Percentiles rank a stretch among this genome's conserved stretches.
Evolutionary conservation across 768 basidiomycete genomes (phyloP).

Genomic region (Candolleomyces aberdarensis): DNA sequence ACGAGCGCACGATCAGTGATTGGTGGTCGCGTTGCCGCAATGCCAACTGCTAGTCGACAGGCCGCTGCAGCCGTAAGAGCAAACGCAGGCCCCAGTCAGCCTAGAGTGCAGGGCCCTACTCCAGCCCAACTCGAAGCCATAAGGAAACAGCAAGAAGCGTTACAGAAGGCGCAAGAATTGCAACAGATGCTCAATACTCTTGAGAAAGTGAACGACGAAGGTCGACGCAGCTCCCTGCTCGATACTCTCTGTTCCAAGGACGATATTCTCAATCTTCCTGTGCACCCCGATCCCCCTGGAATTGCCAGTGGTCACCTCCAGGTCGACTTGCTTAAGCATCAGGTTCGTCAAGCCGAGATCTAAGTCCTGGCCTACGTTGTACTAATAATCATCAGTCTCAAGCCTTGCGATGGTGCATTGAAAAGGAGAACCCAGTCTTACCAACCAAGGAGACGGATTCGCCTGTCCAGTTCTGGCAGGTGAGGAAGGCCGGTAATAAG

Average conservation of each 20-base stretch:
- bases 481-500: conserved; percentile 52
- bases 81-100: not conserved
- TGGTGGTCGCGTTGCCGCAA: not conserved
- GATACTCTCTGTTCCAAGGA: conserved; percentile 65
- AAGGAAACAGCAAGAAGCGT: conserved; percentile 47
- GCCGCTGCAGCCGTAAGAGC: not conserved
- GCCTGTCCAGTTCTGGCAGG: conserved; percentile 90
- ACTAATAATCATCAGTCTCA: conserved; percentile 50
- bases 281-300: conserved; percentile 71
- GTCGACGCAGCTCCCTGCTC: conserved; percentile 64
- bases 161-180: conserved; percentile 65
- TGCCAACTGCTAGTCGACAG: not conserved
- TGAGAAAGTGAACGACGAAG: conserved; percentile 78
- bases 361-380: not conserved
- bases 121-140: conserved; percentile 40
- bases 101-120: conserved; percentile 18
- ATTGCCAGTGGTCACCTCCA: conserved; percentile 59
- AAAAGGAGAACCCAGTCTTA: conserved; percentile 72
- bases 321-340: conserved; percentile 79
- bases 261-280: conserved; percentile 70
- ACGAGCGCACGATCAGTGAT: not conserved
- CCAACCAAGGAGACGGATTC: conserved; percentile 64
- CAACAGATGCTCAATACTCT: conserved; percentile 58
- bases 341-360: conserved; percentile 40
- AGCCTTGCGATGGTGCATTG: conserved; percentile 84